Percentiles rank a stretch among this genome's conserved stretches.
Evolutionary conservation across 495 filamentous ascomycete species (phyloP).

Genomic region (Talaromyces liani): DNA sequence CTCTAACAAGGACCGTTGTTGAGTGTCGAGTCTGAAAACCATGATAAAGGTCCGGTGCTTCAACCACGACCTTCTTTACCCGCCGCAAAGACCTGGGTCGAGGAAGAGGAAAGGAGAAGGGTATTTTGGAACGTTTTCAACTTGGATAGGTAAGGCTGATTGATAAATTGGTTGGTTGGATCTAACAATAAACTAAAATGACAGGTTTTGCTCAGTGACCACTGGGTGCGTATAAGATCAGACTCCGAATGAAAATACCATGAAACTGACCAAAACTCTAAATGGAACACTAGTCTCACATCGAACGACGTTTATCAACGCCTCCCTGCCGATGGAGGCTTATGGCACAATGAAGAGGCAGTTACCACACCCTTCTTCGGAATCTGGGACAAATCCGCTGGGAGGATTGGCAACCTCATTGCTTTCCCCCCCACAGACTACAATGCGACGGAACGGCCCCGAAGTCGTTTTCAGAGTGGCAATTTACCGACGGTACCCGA

Average conservation of each 20-base stretch:
- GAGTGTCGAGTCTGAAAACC: slow-evolving; percentile 19
- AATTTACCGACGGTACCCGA: background rate
- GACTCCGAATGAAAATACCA: background rate
- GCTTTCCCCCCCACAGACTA: slow-evolving; percentile 13
- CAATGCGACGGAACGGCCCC: slow-evolving; percentile 10
- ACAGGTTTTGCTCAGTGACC: background rate
- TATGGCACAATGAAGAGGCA: slow-evolving; percentile 22
- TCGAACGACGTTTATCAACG: slow-evolving; percentile 13
- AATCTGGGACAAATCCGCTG: slow-evolving; percentile 28
- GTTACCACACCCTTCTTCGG: slow-evolving; percentile 28
- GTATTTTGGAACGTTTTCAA: slow-evolving; percentile 45
- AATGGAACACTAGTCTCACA: slow-evolving; percentile 23
- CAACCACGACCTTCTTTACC: slow-evolving; percentile 16
- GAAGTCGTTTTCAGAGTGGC: background rate
- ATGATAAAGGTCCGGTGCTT: slow-evolving; percentile 14
- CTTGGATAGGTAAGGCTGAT: slow-evolving; percentile 24
- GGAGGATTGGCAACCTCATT: slow-evolving; percentile 6
- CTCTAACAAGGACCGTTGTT: slow-evolving; percentile 28
- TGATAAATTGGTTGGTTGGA: background rate
- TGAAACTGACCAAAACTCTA: background rate
- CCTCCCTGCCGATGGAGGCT: slow-evolving; percentile 14
- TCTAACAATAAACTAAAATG: background rate
- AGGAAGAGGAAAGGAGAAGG: slow-evolving; percentile 43
- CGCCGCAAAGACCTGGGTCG: slow-evolving; percentile 26
- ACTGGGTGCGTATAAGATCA: slow-evolving; percentile 15